A percentile compares a stretch with the other conserved stretches of the same genome.
These are phyloP conservation scores for Clathrospora elynae DNA, from an alignment of 2,329 filamentous ascomycete species.

Conservation along the genomic window DNA sequence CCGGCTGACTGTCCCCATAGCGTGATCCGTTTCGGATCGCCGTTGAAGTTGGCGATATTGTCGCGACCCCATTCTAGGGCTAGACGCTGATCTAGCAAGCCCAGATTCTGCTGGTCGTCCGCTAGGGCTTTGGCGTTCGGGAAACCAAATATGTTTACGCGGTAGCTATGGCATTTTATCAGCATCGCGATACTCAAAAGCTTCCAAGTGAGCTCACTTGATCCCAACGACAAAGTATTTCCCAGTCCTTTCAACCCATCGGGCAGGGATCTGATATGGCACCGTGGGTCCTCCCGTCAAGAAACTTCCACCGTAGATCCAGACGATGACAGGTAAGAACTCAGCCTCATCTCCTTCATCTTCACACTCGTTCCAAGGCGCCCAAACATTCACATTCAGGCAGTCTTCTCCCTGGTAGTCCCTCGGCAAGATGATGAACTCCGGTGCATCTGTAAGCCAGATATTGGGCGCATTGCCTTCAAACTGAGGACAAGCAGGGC, in stretches of 20 bases:
- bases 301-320: constrained; percentile 57
- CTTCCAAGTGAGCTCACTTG: constrained; percentile 43
- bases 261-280: constrained; percentile 43
- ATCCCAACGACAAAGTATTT: constrained; percentile 45
- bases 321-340: constrained; percentile 52
- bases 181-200: background rate
- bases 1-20: constrained; percentile 50
- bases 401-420: constrained; percentile 52
- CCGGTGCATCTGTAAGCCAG: constrained; percentile 32
- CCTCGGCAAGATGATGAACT: constrained; percentile 26
- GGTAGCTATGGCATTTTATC: constrained; percentile 29
- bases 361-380: constrained; percentile 34
- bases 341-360: constrained; percentile 14
- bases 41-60: constrained; percentile 48
- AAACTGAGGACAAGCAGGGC: constrained; percentile 38
- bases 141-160: constrained; percentile 50
- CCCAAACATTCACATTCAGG: constrained; percentile 55
- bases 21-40: constrained; percentile 46
- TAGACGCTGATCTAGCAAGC: constrained; percentile 49
- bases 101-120: constrained; percentile 44
- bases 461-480: constrained; percentile 23
- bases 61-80: constrained; percentile 48
- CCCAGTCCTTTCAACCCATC: constrained; percentile 42
- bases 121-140: constrained; percentile 43
- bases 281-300: constrained; percentile 52